Base-by-base conservation (phyloP, 139 green algal species). In the Tetradesmus obliquus region DNA sequence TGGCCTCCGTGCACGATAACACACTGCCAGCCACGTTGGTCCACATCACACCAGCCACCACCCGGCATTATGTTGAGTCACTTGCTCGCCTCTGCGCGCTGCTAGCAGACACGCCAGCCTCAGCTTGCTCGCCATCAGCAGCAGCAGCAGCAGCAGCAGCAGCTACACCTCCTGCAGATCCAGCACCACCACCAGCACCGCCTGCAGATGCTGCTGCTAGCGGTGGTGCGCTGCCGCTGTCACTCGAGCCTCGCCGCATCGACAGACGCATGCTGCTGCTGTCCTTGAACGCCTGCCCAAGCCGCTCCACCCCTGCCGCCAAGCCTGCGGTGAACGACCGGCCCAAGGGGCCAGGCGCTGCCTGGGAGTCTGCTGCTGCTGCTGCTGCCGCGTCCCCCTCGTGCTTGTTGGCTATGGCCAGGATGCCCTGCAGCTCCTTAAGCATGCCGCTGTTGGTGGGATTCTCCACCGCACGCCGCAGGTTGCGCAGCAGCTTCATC, bases 351-450 rank as follows among this genome's bases (percentile, higher is more conserved):
- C n/a, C n/a, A 20, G 45, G 10, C n/a, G 45, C 51, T 62, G 82
- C 3, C 53, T 45, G 5, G 32, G 20, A 2, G 1, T 9, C 45
- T 45, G 82, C 55, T 57, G 82, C 83, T 72, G 87, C 74, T 72
- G 53, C 74, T 66, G 55, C 74, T 72, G 53, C 55, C 53, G 55
- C 84, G 51, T 92, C 92, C 13, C 66, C 24, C 54, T 82, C 86
- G 55, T 76, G 66, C 66, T 76, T 76, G 66, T 24, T 24, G n/a
- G 66, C 66, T 76, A 94, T 88, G 20, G 89, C 85, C 79, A 94
- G 24, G 58, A 94, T 88, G 53, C 69, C 62, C 87, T 94, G 79
- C 74, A 94, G 87, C 58, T 94, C 92, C 62, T 94, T 89, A 12
- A 94, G 84, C 53, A 91, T 84, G 17, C 71, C 72, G 45, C 89